Evolutionary conservation across 345 rosid genomes (phyloP).

Genomic region (Pseudoturritis turrita): DNA sequence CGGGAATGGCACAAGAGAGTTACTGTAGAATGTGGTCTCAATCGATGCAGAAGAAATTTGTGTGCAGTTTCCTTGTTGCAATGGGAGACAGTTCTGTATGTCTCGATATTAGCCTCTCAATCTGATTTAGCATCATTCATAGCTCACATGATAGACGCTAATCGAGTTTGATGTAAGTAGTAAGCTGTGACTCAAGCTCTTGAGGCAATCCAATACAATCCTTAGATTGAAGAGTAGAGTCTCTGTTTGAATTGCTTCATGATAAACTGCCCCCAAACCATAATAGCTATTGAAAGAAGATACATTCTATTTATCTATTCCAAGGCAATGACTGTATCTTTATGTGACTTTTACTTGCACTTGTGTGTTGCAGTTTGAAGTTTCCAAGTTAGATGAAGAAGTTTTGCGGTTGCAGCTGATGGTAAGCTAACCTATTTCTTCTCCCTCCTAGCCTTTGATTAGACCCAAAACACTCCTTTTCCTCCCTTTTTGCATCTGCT

Average conservation of each 20-base stretch:
- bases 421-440: conserved; percentile 23
- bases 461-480: neutral
- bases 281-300: neutral
- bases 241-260: too few relatives aligned
- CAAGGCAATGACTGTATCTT: neutral
- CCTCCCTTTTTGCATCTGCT: neutral
- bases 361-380: conserved; percentile 28
- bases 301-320: neutral
- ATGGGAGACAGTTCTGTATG: too few relatives aligned
- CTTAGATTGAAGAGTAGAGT: neutral
- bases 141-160: neutral
- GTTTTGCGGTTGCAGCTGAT: conserved; percentile 26
- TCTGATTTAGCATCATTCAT: too few relatives aligned
- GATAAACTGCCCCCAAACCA: too few relatives aligned
- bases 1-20: conserved; percentile 80
- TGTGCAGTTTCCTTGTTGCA: too few relatives aligned
- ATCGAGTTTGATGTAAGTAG: neutral
- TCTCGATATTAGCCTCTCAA: neutral
- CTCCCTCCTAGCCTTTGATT: neutral
- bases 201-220: neutral
- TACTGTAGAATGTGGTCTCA: conserved; percentile 78
- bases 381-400: conserved; percentile 27
- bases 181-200: too few relatives aligned
- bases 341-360: too few relatives aligned
- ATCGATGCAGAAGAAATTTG: too few relatives aligned